These are phyloP conservation scores for Aspergillus haitiensis DNA, from an alignment of 495 filamentous ascomycete genomes.

Conservation along the genomic window DNA sequence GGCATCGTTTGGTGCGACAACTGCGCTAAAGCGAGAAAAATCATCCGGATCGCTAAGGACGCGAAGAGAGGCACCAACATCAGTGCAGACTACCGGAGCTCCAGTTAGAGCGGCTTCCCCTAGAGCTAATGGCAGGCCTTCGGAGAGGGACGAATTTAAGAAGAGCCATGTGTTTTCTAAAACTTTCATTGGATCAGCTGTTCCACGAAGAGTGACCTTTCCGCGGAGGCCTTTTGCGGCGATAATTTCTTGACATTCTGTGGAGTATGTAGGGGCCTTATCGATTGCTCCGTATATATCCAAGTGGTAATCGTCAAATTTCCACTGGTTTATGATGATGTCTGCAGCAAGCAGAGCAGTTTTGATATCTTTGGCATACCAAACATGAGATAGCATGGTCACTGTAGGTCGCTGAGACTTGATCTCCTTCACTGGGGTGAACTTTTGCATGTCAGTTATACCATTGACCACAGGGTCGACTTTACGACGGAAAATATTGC, in stretches of 20 bases:
- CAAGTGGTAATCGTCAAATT: constrained; percentile 62
- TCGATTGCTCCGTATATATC: constrained; percentile 65
- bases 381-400: constrained; percentile 64
- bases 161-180: constrained; percentile 65
- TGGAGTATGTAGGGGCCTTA: constrained; percentile 59
- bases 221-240: constrained; percentile 58
- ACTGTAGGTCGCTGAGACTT: constrained; percentile 59
- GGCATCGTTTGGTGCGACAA: constrained; percentile 64
- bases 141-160: constrained; percentile 66
- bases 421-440: constrained; percentile 59
- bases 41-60: constrained; percentile 63
- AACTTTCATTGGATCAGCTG: constrained; percentile 57
- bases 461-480: constrained; percentile 70
- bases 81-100: constrained; percentile 64
- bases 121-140: constrained; percentile 64
- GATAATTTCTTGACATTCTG: constrained; percentile 62
- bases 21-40: constrained; percentile 58
- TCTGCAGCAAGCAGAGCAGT: constrained; percentile 62
- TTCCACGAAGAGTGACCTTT: constrained; percentile 55
- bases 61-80: constrained; percentile 62
- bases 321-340: constrained; percentile 66
- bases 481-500: constrained; percentile 59
- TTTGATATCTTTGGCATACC: constrained; percentile 68
- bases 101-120: constrained; percentile 65
- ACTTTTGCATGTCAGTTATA: constrained; percentile 65